Evolutionary conservation across 1,284 basidiomycete genomes (phyloP).

Genomic region (Butyriboletus appendiculatus): DNA sequence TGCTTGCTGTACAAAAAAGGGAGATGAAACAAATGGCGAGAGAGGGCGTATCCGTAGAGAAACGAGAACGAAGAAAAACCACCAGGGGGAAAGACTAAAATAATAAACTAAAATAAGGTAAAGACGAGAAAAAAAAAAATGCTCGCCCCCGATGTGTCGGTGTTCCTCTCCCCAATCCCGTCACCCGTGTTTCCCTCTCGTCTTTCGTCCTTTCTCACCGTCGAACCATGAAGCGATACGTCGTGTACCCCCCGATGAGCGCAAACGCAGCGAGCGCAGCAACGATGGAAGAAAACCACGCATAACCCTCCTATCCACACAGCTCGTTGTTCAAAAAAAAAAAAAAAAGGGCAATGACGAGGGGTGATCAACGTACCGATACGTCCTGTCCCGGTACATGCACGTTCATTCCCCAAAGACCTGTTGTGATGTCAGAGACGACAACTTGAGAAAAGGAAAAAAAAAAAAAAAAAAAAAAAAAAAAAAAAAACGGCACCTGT

Average conservation of each 20-base stretch:
- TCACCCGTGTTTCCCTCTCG: too few relatives aligned
- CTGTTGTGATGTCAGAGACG: conserved; percentile 28
- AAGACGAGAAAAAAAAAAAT: too few relatives aligned
- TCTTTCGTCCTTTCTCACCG: conserved; percentile 16
- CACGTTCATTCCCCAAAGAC: conserved; percentile 91
- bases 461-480: neutral
- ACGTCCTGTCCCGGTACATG: conserved; percentile 85
- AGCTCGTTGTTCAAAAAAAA: neutral
- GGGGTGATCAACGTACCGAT: conserved; percentile 32
- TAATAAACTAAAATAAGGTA: too few relatives aligned
- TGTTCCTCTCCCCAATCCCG: too few relatives aligned
- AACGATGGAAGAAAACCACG: conserved; percentile 89
- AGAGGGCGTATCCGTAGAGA: too few relatives aligned
- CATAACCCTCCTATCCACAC: conserved; percentile 43
- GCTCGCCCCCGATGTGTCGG: too few relatives aligned
- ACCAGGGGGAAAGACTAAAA: too few relatives aligned
- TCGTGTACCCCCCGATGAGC: conserved; percentile 78
- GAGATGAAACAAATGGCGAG: too few relatives aligned
- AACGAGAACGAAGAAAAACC: too few relatives aligned
- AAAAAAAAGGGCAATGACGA: too few relatives aligned
- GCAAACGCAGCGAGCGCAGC: conserved; percentile 78
- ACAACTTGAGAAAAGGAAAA: too few relatives aligned
- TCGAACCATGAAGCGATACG: conserved; percentile 74
- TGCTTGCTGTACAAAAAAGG: too few relatives aligned
- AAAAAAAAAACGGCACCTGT: conserved; percentile 54